These are phyloP conservation scores for Globisporangium irregulare DNA, from an alignment of 352 stramenopile species.

Conservation along the genomic window DNA sequence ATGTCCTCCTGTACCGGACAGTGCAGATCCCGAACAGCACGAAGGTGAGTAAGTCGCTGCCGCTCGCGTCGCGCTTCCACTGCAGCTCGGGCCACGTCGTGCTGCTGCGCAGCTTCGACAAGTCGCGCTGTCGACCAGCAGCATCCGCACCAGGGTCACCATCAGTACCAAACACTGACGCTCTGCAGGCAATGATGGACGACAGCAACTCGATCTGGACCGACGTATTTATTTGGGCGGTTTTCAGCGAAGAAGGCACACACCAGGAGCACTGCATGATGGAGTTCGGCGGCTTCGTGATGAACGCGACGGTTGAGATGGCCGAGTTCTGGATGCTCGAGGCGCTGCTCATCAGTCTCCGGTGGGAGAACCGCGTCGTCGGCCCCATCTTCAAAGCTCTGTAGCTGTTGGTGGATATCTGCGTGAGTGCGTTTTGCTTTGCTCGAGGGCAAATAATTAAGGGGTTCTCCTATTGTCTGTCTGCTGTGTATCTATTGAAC, in stretches of 20 bases:
- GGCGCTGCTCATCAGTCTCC: constrained; percentile 18
- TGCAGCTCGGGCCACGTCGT: constrained; percentile 1
- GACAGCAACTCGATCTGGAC: constrained; percentile 13
- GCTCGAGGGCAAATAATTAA: constrained; percentile 4
- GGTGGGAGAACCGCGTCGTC: constrained; percentile 16
- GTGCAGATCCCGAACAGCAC: constrained; percentile 16
- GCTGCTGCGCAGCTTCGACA: constrained; percentile 12
- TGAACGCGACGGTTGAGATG: constrained; percentile 6
- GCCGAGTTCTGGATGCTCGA: constrained; percentile 22
- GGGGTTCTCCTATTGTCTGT: not conserved
- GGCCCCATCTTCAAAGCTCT: constrained; percentile 13
- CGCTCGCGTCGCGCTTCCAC: constrained; percentile 12
- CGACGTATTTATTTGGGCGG: constrained; percentile 15
- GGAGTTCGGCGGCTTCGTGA: constrained; percentile 14
- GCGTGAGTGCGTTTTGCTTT: not conserved
- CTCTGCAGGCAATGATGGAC: not conserved
- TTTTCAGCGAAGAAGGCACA: constrained; percentile 14
- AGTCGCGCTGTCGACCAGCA: not conserved
- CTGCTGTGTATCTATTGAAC: not conserved
- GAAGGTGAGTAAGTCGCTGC: constrained; percentile 14
- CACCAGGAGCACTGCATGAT: constrained; percentile 12
- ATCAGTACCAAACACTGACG: not conserved
- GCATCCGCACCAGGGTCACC: not conserved
- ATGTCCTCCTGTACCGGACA: constrained; percentile 19
- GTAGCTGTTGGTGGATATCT: not conserved